A percentile compares a stretch with the other conserved stretches of the same genome.
phyloP scores from a whole-genome alignment of 2,329 filamentous ascomycete genomes.

The Nigrograna mackinnonii region DNA sequence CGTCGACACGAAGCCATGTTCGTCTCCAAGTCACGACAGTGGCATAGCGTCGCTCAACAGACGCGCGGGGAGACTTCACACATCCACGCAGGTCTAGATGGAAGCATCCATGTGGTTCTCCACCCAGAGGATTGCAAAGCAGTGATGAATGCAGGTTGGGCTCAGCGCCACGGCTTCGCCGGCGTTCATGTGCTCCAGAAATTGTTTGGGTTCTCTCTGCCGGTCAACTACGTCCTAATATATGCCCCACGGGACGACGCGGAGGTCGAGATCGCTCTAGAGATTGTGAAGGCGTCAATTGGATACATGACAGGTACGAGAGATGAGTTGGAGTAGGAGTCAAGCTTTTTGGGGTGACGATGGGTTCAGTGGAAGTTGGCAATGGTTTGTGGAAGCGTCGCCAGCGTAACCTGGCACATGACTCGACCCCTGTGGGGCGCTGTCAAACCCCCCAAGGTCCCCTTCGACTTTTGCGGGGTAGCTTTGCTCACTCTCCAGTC shows the following conservation, averaged over 20 bases:
- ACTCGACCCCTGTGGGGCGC: slow-evolving; percentile 12
- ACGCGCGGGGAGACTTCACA: slow-evolving; percentile 21
- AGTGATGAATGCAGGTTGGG: slow-evolving; percentile 19
- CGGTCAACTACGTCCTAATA: slow-evolving; percentile 21
- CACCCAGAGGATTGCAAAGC: slow-evolving; percentile 18
- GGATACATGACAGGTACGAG: slow-evolving; percentile 16
- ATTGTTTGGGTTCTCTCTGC: slow-evolving; percentile 13
- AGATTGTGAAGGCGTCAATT: slow-evolving; percentile 17
- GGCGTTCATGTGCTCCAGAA: slow-evolving; percentile 8
- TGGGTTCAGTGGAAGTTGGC: no score
- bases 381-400: no score
- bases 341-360: neutral
- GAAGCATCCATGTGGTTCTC: slow-evolving; percentile 19
- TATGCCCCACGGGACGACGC: slow-evolving; percentile 23
- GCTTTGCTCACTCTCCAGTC: slow-evolving; percentile 6
- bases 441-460: neutral
- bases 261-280: slow-evolving; percentile 20
- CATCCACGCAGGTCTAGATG: slow-evolving; percentile 19
- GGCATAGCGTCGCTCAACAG: slow-evolving; percentile 17
- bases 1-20: slow-evolving; percentile 19
- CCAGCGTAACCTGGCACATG: no score
- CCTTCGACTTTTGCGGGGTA: slow-evolving; percentile 18
- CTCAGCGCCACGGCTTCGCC: slow-evolving; percentile 16
- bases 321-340: slow-evolving; percentile 15
- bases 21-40: slow-evolving; percentile 10